Evolutionary conservation across 208 protist species (phyloP).

Genomic region (Trypanosoma mega): DNA sequence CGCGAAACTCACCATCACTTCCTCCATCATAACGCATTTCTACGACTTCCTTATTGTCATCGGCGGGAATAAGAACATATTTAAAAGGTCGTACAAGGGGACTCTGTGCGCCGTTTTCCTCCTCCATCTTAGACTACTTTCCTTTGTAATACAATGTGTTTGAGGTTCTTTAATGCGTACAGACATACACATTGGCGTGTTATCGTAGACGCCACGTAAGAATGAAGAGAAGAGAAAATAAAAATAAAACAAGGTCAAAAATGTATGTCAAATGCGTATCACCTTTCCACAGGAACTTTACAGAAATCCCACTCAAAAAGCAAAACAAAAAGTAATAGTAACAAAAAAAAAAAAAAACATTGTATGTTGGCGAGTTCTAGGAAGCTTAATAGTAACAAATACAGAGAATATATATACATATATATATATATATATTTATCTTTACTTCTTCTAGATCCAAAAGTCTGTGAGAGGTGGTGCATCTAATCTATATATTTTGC

Average conservation of each 20-base stretch:
- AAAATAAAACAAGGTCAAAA: neutral
- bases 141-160: slow-evolving; percentile 1
- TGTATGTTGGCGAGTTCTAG: too few species aligned
- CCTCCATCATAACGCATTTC: slow-evolving; percentile 53
- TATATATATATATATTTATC: too few species aligned
- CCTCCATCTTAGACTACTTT: slow-evolving; percentile 11
- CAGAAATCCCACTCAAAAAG: too few species aligned
- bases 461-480: too few species aligned
- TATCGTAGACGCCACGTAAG: too few species aligned
- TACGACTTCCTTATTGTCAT: slow-evolving; percentile 36
- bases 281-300: too few species aligned
- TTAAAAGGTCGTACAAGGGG: slow-evolving; percentile 55
- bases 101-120: neutral
- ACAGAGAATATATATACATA: too few species aligned
- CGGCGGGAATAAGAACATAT: slow-evolving; percentile 74
- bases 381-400: too few species aligned
- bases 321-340: slow-evolving; percentile 5
- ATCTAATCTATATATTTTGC: too few species aligned
- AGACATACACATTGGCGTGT: too few species aligned
- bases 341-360: too few species aligned
- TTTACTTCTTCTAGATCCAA: too few species aligned
- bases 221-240: slow-evolving; percentile 8
- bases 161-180: neutral
- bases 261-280: neutral
- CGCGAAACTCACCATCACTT: slow-evolving; percentile 67